Conservation (phyloP, 768 basidiomycete genomes). For the Boletellus ananiceps region DNA sequence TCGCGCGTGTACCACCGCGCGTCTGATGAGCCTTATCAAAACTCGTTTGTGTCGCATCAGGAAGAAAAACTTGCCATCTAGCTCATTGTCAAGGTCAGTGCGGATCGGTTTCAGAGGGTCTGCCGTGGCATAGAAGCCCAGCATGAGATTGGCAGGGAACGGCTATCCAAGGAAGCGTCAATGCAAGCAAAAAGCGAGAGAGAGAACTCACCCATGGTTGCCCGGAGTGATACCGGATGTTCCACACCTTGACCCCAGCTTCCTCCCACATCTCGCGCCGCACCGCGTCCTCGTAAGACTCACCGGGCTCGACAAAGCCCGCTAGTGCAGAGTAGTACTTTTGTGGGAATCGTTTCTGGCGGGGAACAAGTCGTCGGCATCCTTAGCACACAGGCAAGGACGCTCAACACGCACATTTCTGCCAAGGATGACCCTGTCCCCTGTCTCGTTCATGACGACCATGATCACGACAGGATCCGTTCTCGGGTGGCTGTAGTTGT, state of each 20-base stretch:
- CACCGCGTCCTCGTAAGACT: slow-evolving; percentile 92
- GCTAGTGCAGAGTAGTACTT: slow-evolving; percentile 87
- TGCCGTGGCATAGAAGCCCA: slow-evolving; percentile 81
- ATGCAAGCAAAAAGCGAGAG: not conserved
- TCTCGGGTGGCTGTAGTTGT: slow-evolving; percentile 81
- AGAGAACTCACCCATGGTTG: slow-evolving; percentile 74
- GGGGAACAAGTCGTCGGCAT: not conserved
- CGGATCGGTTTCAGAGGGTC: slow-evolving; percentile 72
- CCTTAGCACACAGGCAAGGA: not conserved
- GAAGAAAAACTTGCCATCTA: slow-evolving; percentile 54
- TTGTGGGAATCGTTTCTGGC: slow-evolving; percentile 57
- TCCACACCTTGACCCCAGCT: slow-evolving; percentile 82
- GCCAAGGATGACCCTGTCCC: slow-evolving; percentile 83
- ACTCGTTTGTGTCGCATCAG: not conserved
- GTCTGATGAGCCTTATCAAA: slow-evolving; percentile 43
- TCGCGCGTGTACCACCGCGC: slow-evolving; percentile 84
- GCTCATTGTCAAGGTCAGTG: slow-evolving; percentile 88
- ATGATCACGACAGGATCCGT: slow-evolving; percentile 92
- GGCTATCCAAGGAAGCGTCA: slow-evolving; percentile 48
- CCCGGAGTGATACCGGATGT: slow-evolving; percentile 78
- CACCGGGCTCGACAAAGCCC: slow-evolving; percentile 92
- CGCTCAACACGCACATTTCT: slow-evolving; percentile 55
- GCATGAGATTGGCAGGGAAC: slow-evolving; percentile 86
- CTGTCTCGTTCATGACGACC: slow-evolving; percentile 73
- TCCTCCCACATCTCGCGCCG: slow-evolving; percentile 94